phyloP scores from a whole-genome alignment of 768 basidiomycete species.

The Ramaria rubella region DNA sequence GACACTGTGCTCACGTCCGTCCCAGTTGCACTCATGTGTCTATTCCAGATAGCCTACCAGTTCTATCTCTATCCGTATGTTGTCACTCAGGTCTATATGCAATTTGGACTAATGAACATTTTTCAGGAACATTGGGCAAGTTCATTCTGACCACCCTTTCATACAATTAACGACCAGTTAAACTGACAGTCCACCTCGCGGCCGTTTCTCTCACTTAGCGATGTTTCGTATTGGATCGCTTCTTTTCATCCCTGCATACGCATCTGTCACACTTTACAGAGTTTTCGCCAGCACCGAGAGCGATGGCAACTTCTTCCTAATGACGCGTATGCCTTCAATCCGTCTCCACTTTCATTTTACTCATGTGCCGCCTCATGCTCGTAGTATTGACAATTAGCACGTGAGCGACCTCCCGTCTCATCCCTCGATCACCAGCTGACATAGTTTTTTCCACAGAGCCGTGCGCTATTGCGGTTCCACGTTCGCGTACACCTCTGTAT shows the following conservation, averaged over 20 bases:
- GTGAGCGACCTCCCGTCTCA: slow-evolving; percentile 37
- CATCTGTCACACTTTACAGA: slow-evolving; percentile 70
- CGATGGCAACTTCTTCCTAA: slow-evolving; percentile 71
- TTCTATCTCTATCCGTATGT: slow-evolving; percentile 86
- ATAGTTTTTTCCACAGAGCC: slow-evolving; percentile 43
- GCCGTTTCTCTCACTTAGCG: slow-evolving; percentile 74
- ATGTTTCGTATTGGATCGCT: slow-evolving; percentile 88
- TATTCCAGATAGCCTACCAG: slow-evolving; percentile 89
- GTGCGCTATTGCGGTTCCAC: slow-evolving; percentile 83
- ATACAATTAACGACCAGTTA: neutral
- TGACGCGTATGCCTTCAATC: slow-evolving; percentile 53
- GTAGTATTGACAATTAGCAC: slow-evolving; percentile 73
- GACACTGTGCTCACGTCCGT: neutral
- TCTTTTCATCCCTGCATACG: slow-evolving; percentile 86
- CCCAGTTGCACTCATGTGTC: slow-evolving; percentile 84
- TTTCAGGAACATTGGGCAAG: slow-evolving; percentile 59
- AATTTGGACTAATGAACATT: neutral
- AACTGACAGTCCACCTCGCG: slow-evolving; percentile 61
- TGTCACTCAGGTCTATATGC: neutral
- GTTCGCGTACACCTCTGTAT: slow-evolving; percentile 86
- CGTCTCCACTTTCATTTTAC: slow-evolving; percentile 1
- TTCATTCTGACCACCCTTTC: slow-evolving; percentile 1
- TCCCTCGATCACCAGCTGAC: neutral
- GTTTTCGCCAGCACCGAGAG: slow-evolving; percentile 61
- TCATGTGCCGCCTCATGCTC: slow-evolving; percentile 9